These are phyloP conservation scores for Helicocarpus griseus DNA, from an alignment of 2,329 filamentous ascomycete species.

Conservation along the genomic window DNA sequence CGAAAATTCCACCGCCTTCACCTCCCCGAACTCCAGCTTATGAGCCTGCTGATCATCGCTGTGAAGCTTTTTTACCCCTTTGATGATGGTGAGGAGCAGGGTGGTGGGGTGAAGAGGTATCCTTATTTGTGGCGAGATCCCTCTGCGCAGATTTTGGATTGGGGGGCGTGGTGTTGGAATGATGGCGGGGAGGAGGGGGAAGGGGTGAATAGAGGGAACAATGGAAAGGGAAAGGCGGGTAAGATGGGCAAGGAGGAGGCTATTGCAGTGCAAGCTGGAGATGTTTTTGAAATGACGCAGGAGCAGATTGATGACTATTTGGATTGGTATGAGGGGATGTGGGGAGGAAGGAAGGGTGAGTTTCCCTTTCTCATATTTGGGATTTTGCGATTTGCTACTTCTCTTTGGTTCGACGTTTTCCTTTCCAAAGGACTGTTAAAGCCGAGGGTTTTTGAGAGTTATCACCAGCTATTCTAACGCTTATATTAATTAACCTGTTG, in stretches of 20 bases:
- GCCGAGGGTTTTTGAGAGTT: no score
- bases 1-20: conserved; percentile 35
- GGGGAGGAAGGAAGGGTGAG: conserved; percentile 32
- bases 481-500: no score
- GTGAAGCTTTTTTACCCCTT: conserved; percentile 75
- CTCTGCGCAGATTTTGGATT: conserved; percentile 55
- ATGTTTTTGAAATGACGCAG: conserved; percentile 53
- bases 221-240: conserved; percentile 19
- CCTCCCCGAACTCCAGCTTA: conserved; percentile 65
- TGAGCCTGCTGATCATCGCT: conserved; percentile 61
- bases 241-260: conserved; percentile 40
- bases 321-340: conserved; percentile 66
- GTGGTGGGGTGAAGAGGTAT: conserved; percentile 26
- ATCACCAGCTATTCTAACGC: no score
- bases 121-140: conserved; percentile 46
- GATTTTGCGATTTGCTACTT: no score
- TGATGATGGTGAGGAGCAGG: conserved; percentile 37
- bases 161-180: conserved; percentile 54
- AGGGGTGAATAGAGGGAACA: no score
- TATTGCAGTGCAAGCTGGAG: conserved; percentile 48
- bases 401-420: conserved; percentile 5
- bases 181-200: conserved; percentile 24
- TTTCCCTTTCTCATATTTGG: neutral
- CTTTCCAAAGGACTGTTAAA: neutral
- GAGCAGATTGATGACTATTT: conserved; percentile 64